phyloP scores from a whole-genome alignment of 306 rosid species.

The Quercus alba region DNA sequence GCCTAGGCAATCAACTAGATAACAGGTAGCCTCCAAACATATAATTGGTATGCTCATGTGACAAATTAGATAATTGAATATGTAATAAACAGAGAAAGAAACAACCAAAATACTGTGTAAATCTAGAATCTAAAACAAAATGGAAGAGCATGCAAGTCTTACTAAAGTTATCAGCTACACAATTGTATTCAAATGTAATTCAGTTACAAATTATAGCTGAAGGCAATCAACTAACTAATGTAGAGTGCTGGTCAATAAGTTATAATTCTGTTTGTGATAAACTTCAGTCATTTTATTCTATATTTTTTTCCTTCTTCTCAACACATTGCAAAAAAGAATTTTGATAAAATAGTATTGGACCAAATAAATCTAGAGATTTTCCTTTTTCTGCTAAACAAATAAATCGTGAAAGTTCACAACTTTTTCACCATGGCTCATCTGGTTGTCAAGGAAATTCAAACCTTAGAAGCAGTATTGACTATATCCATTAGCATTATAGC shows the following conservation, averaged over 20 bases:
- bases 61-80: neutral
- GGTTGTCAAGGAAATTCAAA: neutral
- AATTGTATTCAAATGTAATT: neutral
- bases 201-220: neutral
- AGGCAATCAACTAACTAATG: neutral
- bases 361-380: no score
- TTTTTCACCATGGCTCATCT: neutral
- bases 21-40: neutral
- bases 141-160: neutral
- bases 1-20: neutral
- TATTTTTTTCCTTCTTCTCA: neutral
- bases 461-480: neutral
- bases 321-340: neutral
- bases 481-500: neutral
- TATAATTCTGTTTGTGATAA: neutral
- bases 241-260: neutral
- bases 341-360: neutral
- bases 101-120: neutral
- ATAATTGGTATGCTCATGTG: neutral
- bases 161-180: no score
- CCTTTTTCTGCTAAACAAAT: neutral
- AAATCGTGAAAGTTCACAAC: neutral
- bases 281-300: neutral
- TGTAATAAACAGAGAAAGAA: neutral
- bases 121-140: neutral